phyloP scores from a whole-genome alignment of 192 early-diverging fungal species.

The Cladochytrium replicatum region DNA sequence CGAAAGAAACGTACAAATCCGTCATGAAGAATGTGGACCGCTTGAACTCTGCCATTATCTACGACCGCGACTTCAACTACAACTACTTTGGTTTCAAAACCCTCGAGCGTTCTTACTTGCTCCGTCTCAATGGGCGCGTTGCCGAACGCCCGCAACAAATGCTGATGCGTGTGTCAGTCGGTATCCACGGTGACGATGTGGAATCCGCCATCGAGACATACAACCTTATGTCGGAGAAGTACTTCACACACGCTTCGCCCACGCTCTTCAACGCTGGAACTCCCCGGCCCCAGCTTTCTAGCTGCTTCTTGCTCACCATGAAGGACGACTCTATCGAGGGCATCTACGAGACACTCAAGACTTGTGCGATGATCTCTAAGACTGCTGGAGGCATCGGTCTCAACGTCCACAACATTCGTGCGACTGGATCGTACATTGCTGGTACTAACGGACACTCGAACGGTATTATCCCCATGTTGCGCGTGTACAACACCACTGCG shows the following conservation, averaged over 20 bases:
- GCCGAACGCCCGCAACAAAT: constrained; percentile 96
- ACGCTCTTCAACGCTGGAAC: constrained; percentile 99
- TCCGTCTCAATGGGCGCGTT: constrained; percentile 75
- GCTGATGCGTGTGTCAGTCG: constrained; percentile 96
- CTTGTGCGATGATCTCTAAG: constrained; percentile 96
- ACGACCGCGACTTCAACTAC: constrained; percentile 95
- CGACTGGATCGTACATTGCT: constrained; percentile 91
- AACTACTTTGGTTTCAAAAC: constrained; percentile 99
- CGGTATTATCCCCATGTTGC: constrained; percentile 93
- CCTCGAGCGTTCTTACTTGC: constrained; percentile 89
- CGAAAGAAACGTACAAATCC: constrained; percentile 56
- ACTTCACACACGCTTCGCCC: constrained; percentile 94
- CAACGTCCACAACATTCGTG: constrained; percentile 94
- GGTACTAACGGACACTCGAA: constrained; percentile 96
- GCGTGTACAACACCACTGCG: constrained; percentile 97
- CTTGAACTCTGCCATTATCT: constrained; percentile 93
- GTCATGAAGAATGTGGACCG: constrained; percentile 65
- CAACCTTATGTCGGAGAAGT: constrained; percentile 83
- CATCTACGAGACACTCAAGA: constrained; percentile 97
- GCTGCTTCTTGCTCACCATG: constrained; percentile 93
- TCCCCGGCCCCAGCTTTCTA: constrained; percentile 86
- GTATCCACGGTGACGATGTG: constrained; percentile 89
- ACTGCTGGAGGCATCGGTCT: constrained; percentile 95
- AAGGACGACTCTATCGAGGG: constrained; percentile 96
- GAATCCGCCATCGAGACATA: constrained; percentile 91